Evolutionary conservation across 2,329 filamentous ascomycete genomes (phyloP), one percentile per base, ranked within the genome.

Genomic region (Epichloe baconii): DNA sequence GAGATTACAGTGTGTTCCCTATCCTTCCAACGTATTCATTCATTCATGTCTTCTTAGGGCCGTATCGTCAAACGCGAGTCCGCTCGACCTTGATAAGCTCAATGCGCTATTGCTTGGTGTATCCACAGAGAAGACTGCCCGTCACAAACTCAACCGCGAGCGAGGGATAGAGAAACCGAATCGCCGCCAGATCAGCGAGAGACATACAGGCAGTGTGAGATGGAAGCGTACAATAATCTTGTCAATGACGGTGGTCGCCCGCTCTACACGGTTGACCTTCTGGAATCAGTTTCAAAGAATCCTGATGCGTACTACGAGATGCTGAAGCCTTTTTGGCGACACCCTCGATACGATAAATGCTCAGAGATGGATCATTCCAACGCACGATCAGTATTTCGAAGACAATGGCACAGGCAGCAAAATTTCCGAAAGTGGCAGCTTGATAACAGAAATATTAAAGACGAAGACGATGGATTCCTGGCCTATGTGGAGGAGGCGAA

Each of bases 341-440:
- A n/a, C 2, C 43, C 46, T 52, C 12, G 47, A 43, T 17, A 1
- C 5, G 4, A 6, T 1, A 26, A 45, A 26, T 21, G 2, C 21
- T 38, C 17, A n/a, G 36, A 50, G 44, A 15, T 52, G 50, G 45
- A 55, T 50, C 4, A 5, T 21, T 41, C 40, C 3, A 0, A 15
- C 21, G 6, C 4, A n/a, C 31, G 26, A 19, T 42, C 17, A 7
- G 56, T 61, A 35, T 66, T 66, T 48, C 11, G n/a, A 48, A 46
- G 17, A 41, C 65, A 67, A 53, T 46, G 57, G 47, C 7, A 37
- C 26, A 54, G 55, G 46, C 68, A 64, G 66, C 23, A 53, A 47
- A 47, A 55, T 11, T 68, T 69, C 52, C 59, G 62, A 34, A 57
- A 52, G 15, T 66, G 59, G 57, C 64, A 66, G 59, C 53, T 56